phyloP scores from a whole-genome alignment of 176 grass and related monocot genomes.

The Oryza australiensis region DNA sequence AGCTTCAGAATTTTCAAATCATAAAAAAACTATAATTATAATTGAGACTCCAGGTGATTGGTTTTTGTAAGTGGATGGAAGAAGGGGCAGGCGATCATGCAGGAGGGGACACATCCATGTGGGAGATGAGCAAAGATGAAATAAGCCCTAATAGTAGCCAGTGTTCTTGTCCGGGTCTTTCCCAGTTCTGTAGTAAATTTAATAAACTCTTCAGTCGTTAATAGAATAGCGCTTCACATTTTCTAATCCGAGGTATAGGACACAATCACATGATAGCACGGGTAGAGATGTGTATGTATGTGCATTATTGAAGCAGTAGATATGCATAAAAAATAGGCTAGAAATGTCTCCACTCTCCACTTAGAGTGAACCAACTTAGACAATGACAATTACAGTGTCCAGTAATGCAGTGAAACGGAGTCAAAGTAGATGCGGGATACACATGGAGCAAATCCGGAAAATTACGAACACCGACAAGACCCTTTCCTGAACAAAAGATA shows the following conservation, averaged over 20 bases:
- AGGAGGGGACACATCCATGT: constrained; percentile 43
- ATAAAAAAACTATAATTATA: neutral
- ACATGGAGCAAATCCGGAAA: neutral
- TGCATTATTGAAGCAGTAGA: constrained; percentile 1
- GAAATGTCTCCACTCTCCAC: neutral
- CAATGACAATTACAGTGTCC: neutral
- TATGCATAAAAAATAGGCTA: neutral
- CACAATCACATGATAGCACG: constrained; percentile 28
- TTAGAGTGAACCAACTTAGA: too few relatives aligned
- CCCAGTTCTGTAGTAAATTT: neutral
- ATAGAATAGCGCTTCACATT: constrained; percentile 14
- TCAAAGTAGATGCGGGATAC: neutral
- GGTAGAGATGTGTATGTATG: neutral
- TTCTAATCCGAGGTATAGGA: constrained; percentile 27
- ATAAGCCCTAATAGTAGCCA: constrained; percentile 9
- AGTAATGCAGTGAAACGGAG: neutral
- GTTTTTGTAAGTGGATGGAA: constrained; percentile 16
- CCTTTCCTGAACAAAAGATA: neutral
- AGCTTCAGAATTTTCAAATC: constrained; percentile 18
- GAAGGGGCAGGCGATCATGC: constrained; percentile 3
- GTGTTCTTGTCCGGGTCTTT: constrained; percentile 33
- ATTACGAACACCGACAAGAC: neutral
- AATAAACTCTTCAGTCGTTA: neutral
- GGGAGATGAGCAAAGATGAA: constrained; percentile 29
- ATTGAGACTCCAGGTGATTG: constrained; percentile 24